Base-by-base conservation (phyloP, 2,329 filamentous ascomycete genomes). In the Ceratocystis alfenasii region DNA sequence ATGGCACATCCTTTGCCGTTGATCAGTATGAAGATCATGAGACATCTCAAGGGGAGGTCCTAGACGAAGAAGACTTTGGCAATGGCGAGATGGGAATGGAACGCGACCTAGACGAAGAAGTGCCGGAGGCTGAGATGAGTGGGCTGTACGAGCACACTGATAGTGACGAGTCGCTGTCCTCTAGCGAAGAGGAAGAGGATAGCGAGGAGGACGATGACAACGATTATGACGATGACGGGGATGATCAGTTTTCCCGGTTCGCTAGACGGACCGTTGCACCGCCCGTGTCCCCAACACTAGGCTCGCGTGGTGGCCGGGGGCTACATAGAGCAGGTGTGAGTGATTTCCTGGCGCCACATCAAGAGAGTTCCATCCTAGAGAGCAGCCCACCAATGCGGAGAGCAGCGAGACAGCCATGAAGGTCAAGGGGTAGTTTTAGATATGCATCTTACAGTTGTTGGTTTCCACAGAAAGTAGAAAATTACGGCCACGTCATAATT, bases 101-200 rank as follows among this genome's bases (percentile, higher is more conserved):
- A 63, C 84, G 80, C n/a, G 81, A 90, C 72, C 78, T 90, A 50
- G 87, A 90, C 72, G 86, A 84, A 62, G 86, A 87, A 67, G 82
- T 90, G 45, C 86, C 87, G 22, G 85, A 88, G 68, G 84, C 80
- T 8, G 82, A 84, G 15, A 25, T 65, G 28, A 78, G 77, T 71
- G 83, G 79, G 30, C 82, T 83, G 70, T 90, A 90, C 76, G 87
- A 91, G 76, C 87, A 90, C 72, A 90, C 88, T 7, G 88, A 90
- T 74, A 87, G 87, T 1, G 87, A 90, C 69, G 86, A 80, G 7
- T 85, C 86, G 63, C 70, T 85, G 63, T 80, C 75, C 67, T 83
- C 79, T 71, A 81, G 79, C 68, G 76, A 76, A 62, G 75, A 76
- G 28, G 76, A 77, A 5, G 74, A 77, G 10, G 72, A 72, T 17